Percentiles rank a stretch among this genome's conserved stretches.
These are phyloP conservation scores for Paecilomyces formosus DNA, from an alignment of 2,329 filamentous ascomycete species.

Conservation along the genomic window DNA sequence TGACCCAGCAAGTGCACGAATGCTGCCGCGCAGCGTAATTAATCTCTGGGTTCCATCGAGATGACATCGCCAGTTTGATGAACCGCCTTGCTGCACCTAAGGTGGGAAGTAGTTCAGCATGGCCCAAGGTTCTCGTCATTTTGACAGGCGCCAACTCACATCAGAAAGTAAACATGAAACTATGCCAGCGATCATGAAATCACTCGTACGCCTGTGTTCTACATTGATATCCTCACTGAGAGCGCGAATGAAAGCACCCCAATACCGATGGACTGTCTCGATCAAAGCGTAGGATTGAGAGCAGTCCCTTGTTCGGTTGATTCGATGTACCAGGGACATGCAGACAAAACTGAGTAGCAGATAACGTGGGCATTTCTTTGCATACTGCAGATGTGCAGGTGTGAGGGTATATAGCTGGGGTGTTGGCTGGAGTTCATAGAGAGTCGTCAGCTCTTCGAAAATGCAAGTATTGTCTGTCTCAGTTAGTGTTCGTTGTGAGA, in stretches of 20 bases:
- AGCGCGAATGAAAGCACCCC: conserved; percentile 23
- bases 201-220: conserved; percentile 11
- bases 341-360: conserved; percentile 22
- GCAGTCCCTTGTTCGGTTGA: conserved; percentile 18
- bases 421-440: conserved; percentile 16
- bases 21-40: conserved; percentile 26
- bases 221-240: conserved; percentile 18
- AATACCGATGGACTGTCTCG: conserved; percentile 21
- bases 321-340: conserved; percentile 26
- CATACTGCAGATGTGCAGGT: conserved; percentile 9
- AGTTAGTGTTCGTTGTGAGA: neutral
- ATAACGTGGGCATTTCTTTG: conserved; percentile 17
- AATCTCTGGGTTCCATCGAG: conserved; percentile 25
- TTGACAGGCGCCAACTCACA: conserved; percentile 13
- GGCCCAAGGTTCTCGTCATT: neutral
- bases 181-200: conserved; percentile 25
- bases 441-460: conserved; percentile 17
- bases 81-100: conserved; percentile 23
- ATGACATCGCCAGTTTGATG: conserved; percentile 28
- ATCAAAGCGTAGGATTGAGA: conserved; percentile 10
- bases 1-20: conserved; percentile 13
- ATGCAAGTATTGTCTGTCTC: conserved; percentile 23
- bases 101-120: neutral
- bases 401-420: conserved; percentile 19
- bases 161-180: conserved; percentile 24